Percentiles rank a stretch among this genome's conserved stretches.
These are phyloP conservation scores for Fusarium neocosmosporiellum DNA, from an alignment of 2,329 filamentous ascomycete genomes.

Conservation along the genomic window DNA sequence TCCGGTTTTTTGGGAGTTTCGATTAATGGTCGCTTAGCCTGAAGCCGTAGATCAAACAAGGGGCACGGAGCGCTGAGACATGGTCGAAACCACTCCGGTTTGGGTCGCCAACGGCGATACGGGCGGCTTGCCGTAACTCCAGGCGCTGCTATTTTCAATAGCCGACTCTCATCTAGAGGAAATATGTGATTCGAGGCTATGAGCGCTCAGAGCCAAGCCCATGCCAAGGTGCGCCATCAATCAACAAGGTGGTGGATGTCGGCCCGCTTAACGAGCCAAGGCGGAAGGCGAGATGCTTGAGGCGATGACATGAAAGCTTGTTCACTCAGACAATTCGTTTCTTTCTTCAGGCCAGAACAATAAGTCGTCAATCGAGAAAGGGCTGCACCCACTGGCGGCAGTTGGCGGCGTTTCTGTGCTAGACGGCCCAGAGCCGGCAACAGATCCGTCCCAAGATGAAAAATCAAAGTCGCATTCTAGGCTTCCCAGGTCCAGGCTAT, in stretches of 20 bases:
- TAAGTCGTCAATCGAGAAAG: conserved; percentile 40
- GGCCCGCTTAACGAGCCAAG: neutral
- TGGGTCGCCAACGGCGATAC: conserved; percentile 7
- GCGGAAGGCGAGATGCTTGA: neutral
- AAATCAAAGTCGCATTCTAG: conserved; percentile 22
- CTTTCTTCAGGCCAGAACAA: conserved; percentile 35
- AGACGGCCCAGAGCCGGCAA: conserved; percentile 6
- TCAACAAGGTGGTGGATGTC: neutral
- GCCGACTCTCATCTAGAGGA: neutral
- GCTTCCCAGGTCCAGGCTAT: conserved; percentile 14
- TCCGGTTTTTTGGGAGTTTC: conserved; percentile 33
- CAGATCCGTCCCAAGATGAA: conserved; percentile 31
- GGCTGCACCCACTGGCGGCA: conserved; percentile 13
- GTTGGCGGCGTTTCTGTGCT: conserved; percentile 22
- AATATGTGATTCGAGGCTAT: neutral
- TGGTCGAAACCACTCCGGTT: conserved; percentile 38
- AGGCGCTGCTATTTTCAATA: neutral
- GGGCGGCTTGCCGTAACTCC: neutral
- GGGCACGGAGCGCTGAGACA: conserved; percentile 37
- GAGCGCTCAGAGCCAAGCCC: neutral
- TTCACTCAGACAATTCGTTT: neutral
- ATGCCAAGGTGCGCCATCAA: neutral
- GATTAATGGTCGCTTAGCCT: conserved; percentile 34
- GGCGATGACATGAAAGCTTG: neutral
- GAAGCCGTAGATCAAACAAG: conserved; percentile 32